Evolutionary conservation across 2,329 filamentous ascomycete genomes (phyloP).

Genomic region (Aspergillus phoenicis): DNA sequence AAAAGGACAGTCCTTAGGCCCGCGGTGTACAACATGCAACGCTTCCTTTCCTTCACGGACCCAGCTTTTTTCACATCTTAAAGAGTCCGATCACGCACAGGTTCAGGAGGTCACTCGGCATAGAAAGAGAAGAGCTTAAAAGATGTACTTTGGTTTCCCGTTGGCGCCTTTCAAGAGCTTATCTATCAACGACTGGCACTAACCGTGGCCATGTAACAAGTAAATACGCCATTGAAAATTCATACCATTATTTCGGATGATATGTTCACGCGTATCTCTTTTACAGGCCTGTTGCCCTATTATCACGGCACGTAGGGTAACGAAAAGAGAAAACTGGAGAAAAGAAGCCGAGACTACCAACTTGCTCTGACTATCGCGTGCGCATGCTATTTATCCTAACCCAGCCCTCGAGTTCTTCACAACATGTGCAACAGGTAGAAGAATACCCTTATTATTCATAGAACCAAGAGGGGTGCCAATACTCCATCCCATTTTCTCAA

Average conservation of each 20-base stretch:
- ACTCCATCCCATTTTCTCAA: constrained; percentile 98
- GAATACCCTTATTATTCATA: constrained; percentile 80
- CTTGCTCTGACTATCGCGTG: not conserved
- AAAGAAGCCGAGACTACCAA: not conserved
- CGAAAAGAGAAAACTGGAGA: too few relatives aligned
- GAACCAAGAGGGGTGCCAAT: constrained; percentile 82
- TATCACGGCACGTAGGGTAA: too few relatives aligned
- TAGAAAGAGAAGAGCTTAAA: not conserved
- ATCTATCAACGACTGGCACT: too few relatives aligned
- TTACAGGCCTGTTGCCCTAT: too few relatives aligned
- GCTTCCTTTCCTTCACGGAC: constrained; percentile 75
- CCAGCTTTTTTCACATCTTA: constrained; percentile 73
- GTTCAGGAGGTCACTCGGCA: constrained; percentile 27
- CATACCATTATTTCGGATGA: too few relatives aligned
- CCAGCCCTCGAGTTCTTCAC: constrained; percentile 87
- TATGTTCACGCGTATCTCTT: too few relatives aligned
- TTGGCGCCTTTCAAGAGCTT: too few relatives aligned
- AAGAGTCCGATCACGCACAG: constrained; percentile 66
- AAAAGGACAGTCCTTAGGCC: constrained; percentile 38
- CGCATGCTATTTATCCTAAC: constrained; percentile 56
- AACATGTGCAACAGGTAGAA: constrained; percentile 81
- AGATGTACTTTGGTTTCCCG: not conserved
- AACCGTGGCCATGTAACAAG: too few relatives aligned
- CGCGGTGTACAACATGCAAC: constrained; percentile 76
- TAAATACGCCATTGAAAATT: too few relatives aligned